phyloP scores from a whole-genome alignment of 805 yeast species.

The Danielia oregonensis region DNA sequence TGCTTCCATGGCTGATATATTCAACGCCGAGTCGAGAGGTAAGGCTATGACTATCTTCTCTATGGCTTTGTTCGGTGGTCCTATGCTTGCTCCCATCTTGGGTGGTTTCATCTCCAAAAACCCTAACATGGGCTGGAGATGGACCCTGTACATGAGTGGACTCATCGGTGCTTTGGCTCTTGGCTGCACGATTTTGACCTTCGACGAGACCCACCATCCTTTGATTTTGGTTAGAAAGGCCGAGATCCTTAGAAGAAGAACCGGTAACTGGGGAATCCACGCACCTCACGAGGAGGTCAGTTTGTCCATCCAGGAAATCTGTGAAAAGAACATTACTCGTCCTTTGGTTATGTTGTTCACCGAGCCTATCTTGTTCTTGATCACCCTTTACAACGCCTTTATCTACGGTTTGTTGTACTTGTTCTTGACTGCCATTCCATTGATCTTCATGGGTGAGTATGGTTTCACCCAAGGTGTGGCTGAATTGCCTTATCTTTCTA shows the following conservation, averaged over 20 bases:
- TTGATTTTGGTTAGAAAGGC: constrained; percentile 63
- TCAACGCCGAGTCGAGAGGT: constrained; percentile 16
- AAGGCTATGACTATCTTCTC: constrained; percentile 21
- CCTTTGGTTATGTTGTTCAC: constrained; percentile 63
- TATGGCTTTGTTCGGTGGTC: constrained; percentile 33
- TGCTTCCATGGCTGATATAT: constrained; percentile 22
- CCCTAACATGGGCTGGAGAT: constrained; percentile 71
- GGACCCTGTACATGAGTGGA: constrained; percentile 73
- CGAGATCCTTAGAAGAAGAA: constrained; percentile 52
- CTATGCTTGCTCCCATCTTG: constrained; percentile 19
- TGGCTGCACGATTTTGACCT: constrained; percentile 39
- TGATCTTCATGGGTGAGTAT: constrained; percentile 51
- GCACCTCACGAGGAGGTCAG: constrained; percentile 60
- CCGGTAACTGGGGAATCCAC: constrained; percentile 80
- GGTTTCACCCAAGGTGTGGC: constrained; percentile 57
- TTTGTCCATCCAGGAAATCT: constrained; percentile 44
- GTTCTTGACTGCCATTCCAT: constrained; percentile 71
- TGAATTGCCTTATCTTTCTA: constrained; percentile 75
- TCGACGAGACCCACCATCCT: constrained; percentile 72
- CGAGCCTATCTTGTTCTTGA: constrained; percentile 70
- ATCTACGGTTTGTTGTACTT: constrained; percentile 77
- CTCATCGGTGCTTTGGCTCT: constrained; percentile 49
- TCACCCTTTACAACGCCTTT: constrained; percentile 71
- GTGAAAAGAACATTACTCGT: constrained; percentile 57
- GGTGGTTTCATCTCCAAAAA: constrained; percentile 64